These are phyloP conservation scores for Rhizomucor miehei DNA, from an alignment of 371 early-diverging fungal species.

Conservation along the genomic window DNA sequence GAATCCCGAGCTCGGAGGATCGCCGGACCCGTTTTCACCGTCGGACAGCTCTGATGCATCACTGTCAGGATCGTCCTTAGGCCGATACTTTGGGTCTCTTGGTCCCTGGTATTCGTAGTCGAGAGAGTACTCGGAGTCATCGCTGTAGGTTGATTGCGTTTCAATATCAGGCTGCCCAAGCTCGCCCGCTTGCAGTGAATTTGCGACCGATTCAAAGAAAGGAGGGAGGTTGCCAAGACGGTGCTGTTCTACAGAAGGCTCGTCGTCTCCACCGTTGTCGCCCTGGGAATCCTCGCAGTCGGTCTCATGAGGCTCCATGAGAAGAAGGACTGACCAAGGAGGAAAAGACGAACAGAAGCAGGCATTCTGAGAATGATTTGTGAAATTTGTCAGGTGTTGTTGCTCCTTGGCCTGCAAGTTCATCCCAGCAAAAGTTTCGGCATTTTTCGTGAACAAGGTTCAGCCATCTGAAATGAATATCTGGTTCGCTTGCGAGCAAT, in stretches of 20 bases:
- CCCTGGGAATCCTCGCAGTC: slow-evolving; percentile 7
- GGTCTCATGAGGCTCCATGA: not conserved
- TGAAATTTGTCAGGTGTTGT: too few relatives aligned
- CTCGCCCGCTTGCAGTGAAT: too few relatives aligned
- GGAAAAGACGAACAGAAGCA: not conserved
- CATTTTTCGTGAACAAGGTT: too few relatives aligned
- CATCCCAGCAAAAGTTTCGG: too few relatives aligned
- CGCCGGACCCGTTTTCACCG: slow-evolving; percentile 1
- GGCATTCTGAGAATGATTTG: not conserved
- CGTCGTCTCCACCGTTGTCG: slow-evolving; percentile 1
- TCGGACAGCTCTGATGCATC: slow-evolving; percentile 41
- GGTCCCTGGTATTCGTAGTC: slow-evolving; percentile 49
- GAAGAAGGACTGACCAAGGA: not conserved
- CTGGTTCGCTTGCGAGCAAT: too few relatives aligned
- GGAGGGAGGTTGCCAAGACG: not conserved
- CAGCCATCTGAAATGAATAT: too few relatives aligned
- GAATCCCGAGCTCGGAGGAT: slow-evolving; percentile 20
- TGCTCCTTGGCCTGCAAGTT: too few relatives aligned
- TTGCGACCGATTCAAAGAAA: too few relatives aligned
- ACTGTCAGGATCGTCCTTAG: slow-evolving; percentile 34
- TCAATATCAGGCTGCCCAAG: too few relatives aligned
- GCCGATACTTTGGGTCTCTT: slow-evolving; percentile 37
- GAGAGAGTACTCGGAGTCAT: slow-evolving; percentile 40
- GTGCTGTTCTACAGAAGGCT: slow-evolving; percentile 8
- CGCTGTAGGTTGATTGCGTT: slow-evolving; percentile 6